These are phyloP conservation scores for Moesziomyces sp. DNA, from an alignment of 1,284 basidiomycete genomes.

Conservation along the genomic window DNA sequence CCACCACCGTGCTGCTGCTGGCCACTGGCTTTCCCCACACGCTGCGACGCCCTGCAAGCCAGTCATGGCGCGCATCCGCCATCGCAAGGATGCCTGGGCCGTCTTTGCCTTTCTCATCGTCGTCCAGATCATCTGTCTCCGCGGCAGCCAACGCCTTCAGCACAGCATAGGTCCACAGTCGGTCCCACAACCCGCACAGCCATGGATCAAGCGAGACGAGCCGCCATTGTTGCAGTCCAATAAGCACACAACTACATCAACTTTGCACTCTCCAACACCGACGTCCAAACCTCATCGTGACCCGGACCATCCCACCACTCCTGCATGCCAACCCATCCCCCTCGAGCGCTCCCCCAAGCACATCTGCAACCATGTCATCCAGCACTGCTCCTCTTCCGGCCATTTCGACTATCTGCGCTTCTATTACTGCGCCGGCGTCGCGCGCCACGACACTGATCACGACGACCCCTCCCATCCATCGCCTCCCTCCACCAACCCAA, in stretches of 20 bases:
- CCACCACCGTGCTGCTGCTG: too few relatives aligned
- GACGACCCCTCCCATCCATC: constrained; percentile 32
- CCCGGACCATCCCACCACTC: constrained; percentile 3
- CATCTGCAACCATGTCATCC: constrained; percentile 51
- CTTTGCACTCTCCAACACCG: not conserved
- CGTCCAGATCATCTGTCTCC: constrained; percentile 48
- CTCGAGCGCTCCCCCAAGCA: constrained; percentile 21
- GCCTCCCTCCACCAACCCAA: constrained; percentile 14
- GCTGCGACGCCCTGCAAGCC: constrained; percentile 5
- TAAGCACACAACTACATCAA: constrained; percentile 10
- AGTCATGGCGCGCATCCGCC: constrained; percentile 37
- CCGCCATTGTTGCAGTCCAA: not conserved
- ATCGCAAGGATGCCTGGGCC: constrained; percentile 48
- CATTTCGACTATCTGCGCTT: constrained; percentile 57
- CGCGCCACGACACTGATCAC: constrained; percentile 3
- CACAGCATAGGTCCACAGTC: constrained; percentile 13
- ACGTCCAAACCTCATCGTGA: constrained; percentile 10
- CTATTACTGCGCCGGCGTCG: constrained; percentile 60
- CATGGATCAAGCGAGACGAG: constrained; percentile 15
- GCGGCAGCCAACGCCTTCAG: constrained; percentile 31
- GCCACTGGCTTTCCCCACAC: too few relatives aligned
- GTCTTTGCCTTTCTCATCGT: constrained; percentile 49
- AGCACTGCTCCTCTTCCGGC: constrained; percentile 50
- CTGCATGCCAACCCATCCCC: constrained; percentile 47
- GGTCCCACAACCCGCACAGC: not conserved